Conservation (phyloP, 306 rosid species). For the Acacia confusa region DNA sequence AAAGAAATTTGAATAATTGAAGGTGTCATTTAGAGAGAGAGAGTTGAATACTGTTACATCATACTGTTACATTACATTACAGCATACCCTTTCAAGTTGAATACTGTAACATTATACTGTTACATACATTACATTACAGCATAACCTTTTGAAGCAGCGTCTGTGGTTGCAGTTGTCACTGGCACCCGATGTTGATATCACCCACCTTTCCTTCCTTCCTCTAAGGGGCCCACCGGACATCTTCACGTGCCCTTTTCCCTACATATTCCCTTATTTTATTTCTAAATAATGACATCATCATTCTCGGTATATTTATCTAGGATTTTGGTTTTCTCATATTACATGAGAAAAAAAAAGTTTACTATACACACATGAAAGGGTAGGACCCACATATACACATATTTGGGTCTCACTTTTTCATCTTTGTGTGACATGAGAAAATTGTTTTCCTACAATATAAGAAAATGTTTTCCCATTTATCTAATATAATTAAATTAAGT, state of each 20-base stretch:
- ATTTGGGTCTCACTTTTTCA: too few relatives aligned
- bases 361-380: too few relatives aligned
- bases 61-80: background rate
- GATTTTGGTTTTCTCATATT: too few relatives aligned
- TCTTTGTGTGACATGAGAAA: too few relatives aligned
- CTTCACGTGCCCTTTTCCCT: constrained; percentile 12
- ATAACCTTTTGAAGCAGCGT: background rate
- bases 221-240: constrained; percentile 34
- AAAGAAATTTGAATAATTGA: background rate
- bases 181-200: constrained; percentile 28
- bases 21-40: background rate
- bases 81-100: background rate
- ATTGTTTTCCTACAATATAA: too few relatives aligned
- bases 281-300: background rate
- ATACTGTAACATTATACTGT: too few relatives aligned
- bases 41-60: background rate
- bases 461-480: too few relatives aligned
- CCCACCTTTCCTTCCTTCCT: background rate
- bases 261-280: background rate
- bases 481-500: too few relatives aligned
- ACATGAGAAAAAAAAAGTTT: too few relatives aligned
- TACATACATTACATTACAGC: background rate
- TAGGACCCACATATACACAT: too few relatives aligned
- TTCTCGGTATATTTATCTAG: too few relatives aligned
- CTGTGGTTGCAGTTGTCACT: constrained; percentile 23